Conservation (phyloP, 805 yeast species). For the Candida dajiaensis region DNA sequence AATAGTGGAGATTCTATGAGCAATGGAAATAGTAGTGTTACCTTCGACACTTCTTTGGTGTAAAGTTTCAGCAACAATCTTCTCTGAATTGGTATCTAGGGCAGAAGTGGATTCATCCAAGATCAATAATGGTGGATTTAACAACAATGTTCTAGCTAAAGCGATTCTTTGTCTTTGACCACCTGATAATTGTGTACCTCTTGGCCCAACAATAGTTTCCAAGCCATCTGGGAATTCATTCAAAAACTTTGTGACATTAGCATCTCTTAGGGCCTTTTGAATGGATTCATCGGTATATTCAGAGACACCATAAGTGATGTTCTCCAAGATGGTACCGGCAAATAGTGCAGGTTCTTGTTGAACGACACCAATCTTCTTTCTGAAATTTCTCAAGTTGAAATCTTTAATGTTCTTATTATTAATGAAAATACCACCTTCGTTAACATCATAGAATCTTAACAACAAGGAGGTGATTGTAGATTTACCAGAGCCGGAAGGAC, state of each 20-base stretch:
- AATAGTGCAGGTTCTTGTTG: conserved; percentile 90
- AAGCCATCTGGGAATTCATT: conserved; percentile 73
- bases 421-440: conserved; percentile 53
- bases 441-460: conserved; percentile 79
- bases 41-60: conserved; percentile 46
- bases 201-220: conserved; percentile 79
- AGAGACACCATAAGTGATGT: conserved; percentile 66
- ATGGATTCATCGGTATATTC: conserved; percentile 56
- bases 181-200: conserved; percentile 86
- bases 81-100: conserved; percentile 82
- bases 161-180: conserved; percentile 95
- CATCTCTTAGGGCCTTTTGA: conserved; percentile 53
- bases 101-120: conserved; percentile 96
- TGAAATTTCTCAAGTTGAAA: conserved; percentile 64
- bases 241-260: conserved; percentile 71
- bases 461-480: conserved; percentile 79
- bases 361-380: conserved; percentile 80
- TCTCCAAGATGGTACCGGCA: conserved; percentile 80
- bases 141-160: conserved; percentile 77
- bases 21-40: conserved; percentile 79
- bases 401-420: conserved; percentile 59
- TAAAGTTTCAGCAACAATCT: conserved; percentile 73
- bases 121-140: conserved; percentile 73
- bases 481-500: conserved; percentile 97
- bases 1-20: conserved; percentile 87